Evolutionary conservation across 768 basidiomycete genomes (phyloP), one percentile per base, ranked within the genome.

Genomic region (Termitomyces titanicus): DNA sequence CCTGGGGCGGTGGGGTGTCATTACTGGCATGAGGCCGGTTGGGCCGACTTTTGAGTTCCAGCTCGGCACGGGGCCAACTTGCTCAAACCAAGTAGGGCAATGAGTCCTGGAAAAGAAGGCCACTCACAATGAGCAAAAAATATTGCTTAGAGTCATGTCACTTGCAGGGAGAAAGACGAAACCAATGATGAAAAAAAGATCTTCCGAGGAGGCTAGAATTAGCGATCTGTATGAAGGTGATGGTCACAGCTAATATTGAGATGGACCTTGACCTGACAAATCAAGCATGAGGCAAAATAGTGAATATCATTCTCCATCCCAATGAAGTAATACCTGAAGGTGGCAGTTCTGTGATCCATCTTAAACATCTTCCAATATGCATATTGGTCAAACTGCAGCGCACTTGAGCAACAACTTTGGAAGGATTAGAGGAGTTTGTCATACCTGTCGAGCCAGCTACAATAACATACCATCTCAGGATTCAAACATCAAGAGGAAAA

Each of bases 181-280:
- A n/a, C n/a, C n/a, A n/a, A n/a, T n/a, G 59, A 25, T 20, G 53
- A 11, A 56, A 46, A 34, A 53, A 48, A 7, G 57, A 66, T 9
- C 56, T 74, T 13, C 27, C 50, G 1, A 50, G 61, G 7, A 20
- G 10, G 0, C 47, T 74, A 1, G 62, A 71, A 37, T 31, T 76
- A 0, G 71, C 68, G 0, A 27, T 72, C 2, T 71, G 75, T 0
- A 74, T 76, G 72, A 66, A 70, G 45, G 72, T 73, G 0, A 70
- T 78, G 70, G 70, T 77, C 0, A 74, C 69, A 1, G 47, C 40
- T 2, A 77, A 78, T 37, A 52, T 79, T 0, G 67, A 73, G n/a
- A 76, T 72, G 0, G 72, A 77, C 25, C 58, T 72, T 0, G 76
- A 77, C 34, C 47, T 79, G 0, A 68, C 76, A 0, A 79, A 78